Percentiles rank a stretch among this genome's conserved stretches.
Evolutionary conservation across 805 yeast species (phyloP).

Genomic region (Groenewaldozyma salmanticensis): DNA sequence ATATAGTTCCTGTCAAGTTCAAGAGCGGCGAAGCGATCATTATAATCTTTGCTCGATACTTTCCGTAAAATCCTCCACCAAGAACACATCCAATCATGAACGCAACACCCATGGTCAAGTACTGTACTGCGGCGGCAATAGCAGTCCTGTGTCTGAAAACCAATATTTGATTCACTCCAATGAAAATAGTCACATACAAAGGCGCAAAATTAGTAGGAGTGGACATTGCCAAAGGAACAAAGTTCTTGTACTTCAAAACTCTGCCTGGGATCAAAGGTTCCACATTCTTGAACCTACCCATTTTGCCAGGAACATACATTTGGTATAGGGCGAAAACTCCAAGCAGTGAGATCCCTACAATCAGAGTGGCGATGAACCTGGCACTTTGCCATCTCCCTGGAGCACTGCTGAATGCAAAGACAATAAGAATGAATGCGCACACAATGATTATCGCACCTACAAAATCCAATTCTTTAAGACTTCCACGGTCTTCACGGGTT

Average conservation of each 20-base stretch:
- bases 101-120: constrained; percentile 29
- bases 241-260: constrained; percentile 22
- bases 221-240: constrained; percentile 18
- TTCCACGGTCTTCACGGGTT: constrained; percentile 12
- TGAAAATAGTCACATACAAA: constrained; percentile 18
- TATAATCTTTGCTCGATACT: constrained; percentile 4
- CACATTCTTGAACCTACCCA: constrained; percentile 1
- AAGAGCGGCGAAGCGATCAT: constrained; percentile 11
- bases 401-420: constrained; percentile 38
- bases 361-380: constrained; percentile 33
- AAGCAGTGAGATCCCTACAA: constrained; percentile 30
- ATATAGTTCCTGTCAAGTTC: constrained; percentile 16
- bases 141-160: constrained; percentile 24
- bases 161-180: constrained; percentile 22
- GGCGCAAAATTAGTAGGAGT: constrained; percentile 18
- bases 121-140: constrained; percentile 30
- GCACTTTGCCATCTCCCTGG: constrained; percentile 36
- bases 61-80: constrained; percentile 17
- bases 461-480: constrained; percentile 28
- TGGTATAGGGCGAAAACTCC: constrained; percentile 23
- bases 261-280: constrained; percentile 25
- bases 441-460: constrained; percentile 29
- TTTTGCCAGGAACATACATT: neutral
- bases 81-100: constrained; percentile 22
- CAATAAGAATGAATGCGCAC: constrained; percentile 30